Base-by-base conservation (phyloP, 2,329 filamentous ascomycete species). In the Stachybotrys chlorohalonatus region DNA sequence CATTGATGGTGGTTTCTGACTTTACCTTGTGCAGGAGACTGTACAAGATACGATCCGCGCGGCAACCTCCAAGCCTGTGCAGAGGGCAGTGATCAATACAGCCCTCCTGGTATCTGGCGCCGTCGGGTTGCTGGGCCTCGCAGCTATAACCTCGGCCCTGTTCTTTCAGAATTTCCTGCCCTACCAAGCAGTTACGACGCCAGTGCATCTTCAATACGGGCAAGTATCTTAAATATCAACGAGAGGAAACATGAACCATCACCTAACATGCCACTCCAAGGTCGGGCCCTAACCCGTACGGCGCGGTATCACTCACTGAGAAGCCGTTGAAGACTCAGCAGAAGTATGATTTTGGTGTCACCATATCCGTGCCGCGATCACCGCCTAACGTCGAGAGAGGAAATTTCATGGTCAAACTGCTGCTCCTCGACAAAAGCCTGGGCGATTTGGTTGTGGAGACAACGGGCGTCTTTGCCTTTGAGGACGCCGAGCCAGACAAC, bases 341-440 rank as follows among this genome's bases (percentile, higher is more conserved):
- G 68, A 80, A 85, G 51, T 99, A 99, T 76, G 91, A 97, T 68
- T 80, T 99, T 47, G 79, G 81, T 6, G 77, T 97, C 1, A 77
- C 83, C 24, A 77, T 99, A 36, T 80, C 82, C 4, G 77, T 99
- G 58, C 94, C 94, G 16, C 84, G 86, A 47, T 94, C 90, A 2
- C 84, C 83, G 0, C 71, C 78, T 1, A 99, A 99, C 64, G 72
- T 88, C 24, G 81, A 80, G 2, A 81, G 82, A 13, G 94, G 94
- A 31, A 97, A 97, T 73, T 97, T 96, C 76, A 99, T 99, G 94
- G 75, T 97, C 16, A 86, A 89, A 50, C 74, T 96, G 15, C 81
- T 84, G 57, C 80, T 96, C 52, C 78, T 89, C 52, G 77, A 77
- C 31, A 71, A 73, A 30, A 68, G 70, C 45, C 61, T 58, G 46